These are phyloP conservation scores for Hippophae rhamnoides DNA, from an alignment of 306 rosid genomes.

Conservation along the genomic window DNA sequence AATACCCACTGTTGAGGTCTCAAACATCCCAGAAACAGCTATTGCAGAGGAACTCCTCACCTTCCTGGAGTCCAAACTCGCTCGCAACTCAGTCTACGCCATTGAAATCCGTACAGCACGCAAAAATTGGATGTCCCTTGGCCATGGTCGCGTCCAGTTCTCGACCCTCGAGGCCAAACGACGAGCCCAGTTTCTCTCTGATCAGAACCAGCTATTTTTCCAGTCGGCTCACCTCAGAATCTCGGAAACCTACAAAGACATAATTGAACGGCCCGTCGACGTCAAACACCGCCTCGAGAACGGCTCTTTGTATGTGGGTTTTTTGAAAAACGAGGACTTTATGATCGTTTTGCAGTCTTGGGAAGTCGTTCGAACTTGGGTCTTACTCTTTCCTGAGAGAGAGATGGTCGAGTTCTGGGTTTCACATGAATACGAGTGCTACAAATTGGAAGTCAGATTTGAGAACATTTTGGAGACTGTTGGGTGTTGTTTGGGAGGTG, in stretches of 20 bases:
- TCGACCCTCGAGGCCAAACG: conserved; percentile 27
- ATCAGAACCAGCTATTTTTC: conserved; percentile 28
- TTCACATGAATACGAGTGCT: conserved; percentile 27
- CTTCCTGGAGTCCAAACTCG: conserved; percentile 45
- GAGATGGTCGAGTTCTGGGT: conserved; percentile 58
- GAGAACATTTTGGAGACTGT: conserved; percentile 56
- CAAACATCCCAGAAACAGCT: conserved; percentile 53
- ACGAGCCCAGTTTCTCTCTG: conserved; percentile 34
- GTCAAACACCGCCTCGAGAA: conserved; percentile 29
- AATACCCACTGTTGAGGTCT: conserved; percentile 34
- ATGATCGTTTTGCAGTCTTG: conserved; percentile 51
- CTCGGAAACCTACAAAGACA: conserved; percentile 38
- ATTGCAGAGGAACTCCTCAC: conserved; percentile 49
- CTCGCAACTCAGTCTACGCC: conserved; percentile 59
- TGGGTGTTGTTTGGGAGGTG: conserved; percentile 35
- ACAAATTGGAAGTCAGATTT: conserved; percentile 53
- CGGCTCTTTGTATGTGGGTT: conserved; percentile 47
- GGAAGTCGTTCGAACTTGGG: conserved; percentile 55
- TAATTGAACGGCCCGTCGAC: conserved; percentile 41
- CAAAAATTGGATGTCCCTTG: conserved; percentile 73
- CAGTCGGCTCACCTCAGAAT: conserved; percentile 40
- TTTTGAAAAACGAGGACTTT: conserved; percentile 23
- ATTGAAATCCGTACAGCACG: conserved; percentile 55
- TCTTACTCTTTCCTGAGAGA: conserved; percentile 76
- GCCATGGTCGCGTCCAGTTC: conserved; percentile 83